These are phyloP conservation scores for Rhodotorula sp. DNA, from an alignment of 1,284 basidiomycete genomes.

Conservation along the genomic window DNA sequence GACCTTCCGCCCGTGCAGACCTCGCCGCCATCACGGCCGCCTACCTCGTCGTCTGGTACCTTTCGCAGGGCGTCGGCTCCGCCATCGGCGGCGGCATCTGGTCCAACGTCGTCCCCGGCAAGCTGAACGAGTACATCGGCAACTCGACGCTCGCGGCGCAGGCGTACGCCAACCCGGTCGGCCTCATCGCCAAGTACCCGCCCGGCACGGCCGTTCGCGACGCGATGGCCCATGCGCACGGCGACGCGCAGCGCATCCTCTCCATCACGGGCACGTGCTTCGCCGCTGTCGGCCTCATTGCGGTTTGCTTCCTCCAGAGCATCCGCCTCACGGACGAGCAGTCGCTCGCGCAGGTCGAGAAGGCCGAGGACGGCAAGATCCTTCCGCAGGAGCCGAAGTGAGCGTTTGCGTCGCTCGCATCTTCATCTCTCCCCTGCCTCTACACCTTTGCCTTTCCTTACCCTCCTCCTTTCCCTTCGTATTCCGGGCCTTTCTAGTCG, in stretches of 20 bases:
- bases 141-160: conserved; percentile 44
- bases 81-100: conserved; percentile 53
- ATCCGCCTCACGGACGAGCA: conserved; percentile 47
- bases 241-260: conserved; percentile 50
- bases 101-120: conserved; percentile 49
- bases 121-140: conserved; percentile 45
- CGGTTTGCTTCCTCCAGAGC: conserved; percentile 45
- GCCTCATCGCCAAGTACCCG: conserved; percentile 44
- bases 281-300: conserved; percentile 43
- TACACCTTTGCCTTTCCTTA: not conserved
- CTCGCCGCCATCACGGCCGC: conserved; percentile 50
- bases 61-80: conserved; percentile 50
- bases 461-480: not conserved
- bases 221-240: conserved; percentile 50
- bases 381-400: not conserved
- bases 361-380: conserved; percentile 20
- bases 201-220: conserved; percentile 46
- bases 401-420: not conserved
- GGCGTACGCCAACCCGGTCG: conserved; percentile 49
- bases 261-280: conserved; percentile 49
- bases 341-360: conserved; percentile 43
- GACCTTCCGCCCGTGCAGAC: conserved; percentile 24
- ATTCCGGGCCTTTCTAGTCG: not conserved
- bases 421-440: not conserved
- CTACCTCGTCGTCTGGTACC: conserved; percentile 50